A percentile compares a stretch with the other conserved stretches of the same genome.
Conservation (phyloP, 1,284 basidiomycete species). For the Cystobasidium sp. region DNA sequence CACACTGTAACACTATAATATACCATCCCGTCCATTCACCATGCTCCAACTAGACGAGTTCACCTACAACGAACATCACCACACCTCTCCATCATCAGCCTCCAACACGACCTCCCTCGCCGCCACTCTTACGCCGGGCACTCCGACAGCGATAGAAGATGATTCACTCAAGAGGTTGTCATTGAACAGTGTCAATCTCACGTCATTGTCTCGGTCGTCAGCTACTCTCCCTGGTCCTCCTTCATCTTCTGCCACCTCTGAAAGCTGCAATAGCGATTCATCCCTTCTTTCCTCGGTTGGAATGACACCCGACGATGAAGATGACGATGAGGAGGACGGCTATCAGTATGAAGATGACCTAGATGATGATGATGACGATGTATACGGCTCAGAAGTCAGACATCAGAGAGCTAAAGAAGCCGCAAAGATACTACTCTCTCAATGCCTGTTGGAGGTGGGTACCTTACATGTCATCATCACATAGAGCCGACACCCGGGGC, state of each 20-base stretch:
- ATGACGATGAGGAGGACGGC: not conserved
- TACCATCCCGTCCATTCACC: too few species aligned
- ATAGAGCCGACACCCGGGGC: not conserved
- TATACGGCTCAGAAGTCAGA: not conserved
- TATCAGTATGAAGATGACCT: not conserved
- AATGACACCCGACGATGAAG: too few species aligned
- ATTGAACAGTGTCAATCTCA: conserved; percentile 1
- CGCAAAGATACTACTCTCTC: conserved; percentile 28
- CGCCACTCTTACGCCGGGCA: conserved; percentile 6
- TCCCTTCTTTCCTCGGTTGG: conserved; percentile 9
- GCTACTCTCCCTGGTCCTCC: not conserved
- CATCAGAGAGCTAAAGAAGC: conserved; percentile 21
- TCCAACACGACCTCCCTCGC: not conserved
- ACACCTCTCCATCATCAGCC: too few species aligned
- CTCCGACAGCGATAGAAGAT: conserved; percentile 7
- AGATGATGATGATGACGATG: not conserved
- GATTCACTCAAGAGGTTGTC: not conserved
- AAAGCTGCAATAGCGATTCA: conserved; percentile 1
- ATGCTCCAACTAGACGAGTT: too few species aligned
- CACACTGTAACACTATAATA: not conserved
- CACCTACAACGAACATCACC: too few species aligned
- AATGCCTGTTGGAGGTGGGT: conserved; percentile 24
- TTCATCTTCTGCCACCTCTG: not conserved
- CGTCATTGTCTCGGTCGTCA: not conserved
- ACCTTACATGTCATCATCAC: not conserved